These are phyloP conservation scores for Gnetum montanum DNA, from an alignment of 75 land plant species.

Conservation along the genomic window DNA sequence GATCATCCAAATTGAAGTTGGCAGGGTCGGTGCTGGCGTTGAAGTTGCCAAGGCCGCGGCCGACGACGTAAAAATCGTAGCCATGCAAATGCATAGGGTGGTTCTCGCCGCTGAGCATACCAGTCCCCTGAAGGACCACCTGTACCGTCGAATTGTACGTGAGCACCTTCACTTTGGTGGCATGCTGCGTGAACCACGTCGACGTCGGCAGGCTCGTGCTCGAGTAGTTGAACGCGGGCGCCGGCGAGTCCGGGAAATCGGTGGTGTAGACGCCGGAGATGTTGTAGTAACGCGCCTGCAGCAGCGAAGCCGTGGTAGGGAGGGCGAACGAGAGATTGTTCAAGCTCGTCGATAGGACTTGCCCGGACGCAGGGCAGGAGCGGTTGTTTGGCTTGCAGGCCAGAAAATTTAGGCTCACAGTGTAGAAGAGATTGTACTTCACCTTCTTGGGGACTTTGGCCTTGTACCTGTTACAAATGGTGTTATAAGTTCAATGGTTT, in stretches of 20 bases:
- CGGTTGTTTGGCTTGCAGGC: slow-evolving; percentile 1
- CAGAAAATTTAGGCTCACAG: slow-evolving; percentile 22
- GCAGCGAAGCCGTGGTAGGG: slow-evolving; percentile 14
- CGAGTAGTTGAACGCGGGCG: slow-evolving; percentile 14
- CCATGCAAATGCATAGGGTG: slow-evolving; percentile 85
- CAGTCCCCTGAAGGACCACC: slow-evolving; percentile 49
- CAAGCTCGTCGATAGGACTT: slow-evolving; percentile 12
- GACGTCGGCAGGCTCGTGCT: slow-evolving; percentile 15
- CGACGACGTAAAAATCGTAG: slow-evolving; percentile 58
- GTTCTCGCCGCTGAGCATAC: slow-evolving; percentile 23
- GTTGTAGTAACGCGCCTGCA: slow-evolving; percentile 27
- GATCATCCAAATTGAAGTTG: slow-evolving; percentile 31
- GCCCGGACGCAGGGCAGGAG: slow-evolving; percentile 9
- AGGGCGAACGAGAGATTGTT: slow-evolving; percentile 23
- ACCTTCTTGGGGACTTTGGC: slow-evolving; percentile 11
- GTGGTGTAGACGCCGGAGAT: slow-evolving; percentile 18
- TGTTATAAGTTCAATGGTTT: no score
- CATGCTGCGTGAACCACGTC: slow-evolving; percentile 10
- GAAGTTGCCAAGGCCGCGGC: slow-evolving; percentile 41
- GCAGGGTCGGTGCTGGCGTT: slow-evolving; percentile 17
- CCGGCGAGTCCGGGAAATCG: slow-evolving; percentile 26
- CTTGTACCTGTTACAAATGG: slow-evolving; percentile 4
- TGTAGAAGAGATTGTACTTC: neutral
- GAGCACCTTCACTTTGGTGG: slow-evolving; percentile 38
- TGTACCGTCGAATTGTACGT: slow-evolving; percentile 36